Conservation (phyloP, 106 monocot genomes). For the Platanthera guangdongensis region DNA sequence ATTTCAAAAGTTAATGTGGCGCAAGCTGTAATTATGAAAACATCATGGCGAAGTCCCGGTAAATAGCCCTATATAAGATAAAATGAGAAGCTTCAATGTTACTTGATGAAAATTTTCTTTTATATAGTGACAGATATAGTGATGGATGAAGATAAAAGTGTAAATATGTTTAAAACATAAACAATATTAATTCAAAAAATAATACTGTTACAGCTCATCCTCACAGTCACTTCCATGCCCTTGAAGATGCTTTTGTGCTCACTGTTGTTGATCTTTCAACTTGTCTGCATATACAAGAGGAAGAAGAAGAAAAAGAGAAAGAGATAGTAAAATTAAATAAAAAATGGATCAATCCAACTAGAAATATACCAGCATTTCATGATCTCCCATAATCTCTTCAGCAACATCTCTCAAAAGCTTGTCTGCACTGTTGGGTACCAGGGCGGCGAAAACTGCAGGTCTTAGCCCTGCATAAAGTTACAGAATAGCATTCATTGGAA, state of each 20-base stretch:
- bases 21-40: too few species aligned
- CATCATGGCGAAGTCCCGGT: too few species aligned
- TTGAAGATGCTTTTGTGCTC: background rate
- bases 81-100: too few species aligned
- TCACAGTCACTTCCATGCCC: background rate
- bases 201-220: background rate
- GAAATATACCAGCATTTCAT: slow-evolving; percentile 77
- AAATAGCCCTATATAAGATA: too few species aligned
- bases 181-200: background rate
- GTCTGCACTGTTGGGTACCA: slow-evolving; percentile 88
- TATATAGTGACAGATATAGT: too few species aligned
- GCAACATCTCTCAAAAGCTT: slow-evolving; percentile 71
- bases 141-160: too few species aligned
- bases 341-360: background rate
- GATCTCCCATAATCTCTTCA: slow-evolving; percentile 92
- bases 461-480: slow-evolving; percentile 47
- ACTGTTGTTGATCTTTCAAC: background rate
- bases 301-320: background rate
- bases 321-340: background rate
- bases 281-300: background rate
- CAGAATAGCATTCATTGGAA: background rate
- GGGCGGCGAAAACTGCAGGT: slow-evolving; percentile 76
- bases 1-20: too few species aligned
- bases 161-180: background rate
- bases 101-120: too few species aligned